Conservation (phyloP, 805 yeast species). For the Hanseniaspora thailandica region DNA sequence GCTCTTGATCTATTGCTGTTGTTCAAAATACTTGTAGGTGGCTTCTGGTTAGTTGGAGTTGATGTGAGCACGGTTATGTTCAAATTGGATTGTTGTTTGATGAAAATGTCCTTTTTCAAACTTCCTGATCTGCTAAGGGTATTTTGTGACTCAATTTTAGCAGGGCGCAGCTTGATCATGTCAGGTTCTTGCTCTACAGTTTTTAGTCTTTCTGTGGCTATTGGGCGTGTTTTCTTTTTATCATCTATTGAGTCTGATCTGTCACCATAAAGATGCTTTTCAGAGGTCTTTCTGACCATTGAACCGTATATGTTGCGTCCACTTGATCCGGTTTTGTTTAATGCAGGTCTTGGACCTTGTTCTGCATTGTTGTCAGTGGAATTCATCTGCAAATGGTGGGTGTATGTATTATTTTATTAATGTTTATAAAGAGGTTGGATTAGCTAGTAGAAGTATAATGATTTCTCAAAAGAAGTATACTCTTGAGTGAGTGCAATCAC, state of each 20-base stretch:
- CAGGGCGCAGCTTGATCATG: background rate
- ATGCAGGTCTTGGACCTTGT: background rate
- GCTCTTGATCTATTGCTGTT: background rate
- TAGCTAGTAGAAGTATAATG: no score
- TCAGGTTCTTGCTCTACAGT: background rate
- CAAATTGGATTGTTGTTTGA: background rate
- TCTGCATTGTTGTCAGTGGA: background rate
- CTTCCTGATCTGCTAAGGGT: background rate
- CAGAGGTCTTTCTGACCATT: slow-evolving; percentile 15
- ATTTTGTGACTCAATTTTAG: background rate
- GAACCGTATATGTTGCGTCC: slow-evolving; percentile 11
- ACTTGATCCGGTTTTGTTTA: slow-evolving; percentile 6
- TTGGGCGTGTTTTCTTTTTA: background rate
- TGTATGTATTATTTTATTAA: no score
- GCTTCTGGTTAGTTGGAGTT: slow-evolving; percentile 8
- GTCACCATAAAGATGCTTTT: slow-evolving; percentile 12
- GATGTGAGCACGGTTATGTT: background rate
- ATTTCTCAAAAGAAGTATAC: no score
- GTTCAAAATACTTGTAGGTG: background rate
- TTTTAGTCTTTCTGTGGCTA: background rate
- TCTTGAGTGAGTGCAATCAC: no score
- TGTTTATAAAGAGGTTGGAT: no score
- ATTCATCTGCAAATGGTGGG: slow-evolving; percentile 4
- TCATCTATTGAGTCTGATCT: background rate
- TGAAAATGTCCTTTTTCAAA: background rate